A percentile compares a stretch with the other conserved stretches of the same genome.
phyloP scores from a whole-genome alignment of 1,284 basidiomycete species.

The Cryptococcus neoformans region DNA sequence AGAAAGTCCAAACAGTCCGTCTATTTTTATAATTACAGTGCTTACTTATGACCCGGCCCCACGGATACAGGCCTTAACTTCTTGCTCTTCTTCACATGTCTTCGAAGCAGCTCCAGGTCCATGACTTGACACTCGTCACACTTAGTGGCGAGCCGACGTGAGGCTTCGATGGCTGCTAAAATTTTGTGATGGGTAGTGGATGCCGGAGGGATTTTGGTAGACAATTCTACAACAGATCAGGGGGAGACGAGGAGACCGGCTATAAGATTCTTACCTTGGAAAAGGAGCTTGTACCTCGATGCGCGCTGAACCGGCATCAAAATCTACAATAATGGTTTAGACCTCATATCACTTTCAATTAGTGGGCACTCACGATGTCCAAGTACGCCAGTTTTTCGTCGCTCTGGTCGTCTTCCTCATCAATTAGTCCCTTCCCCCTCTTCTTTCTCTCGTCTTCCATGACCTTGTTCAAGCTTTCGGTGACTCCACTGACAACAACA shows the following conservation, averaged over 20 bases:
- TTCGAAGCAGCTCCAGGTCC: conserved; percentile 17
- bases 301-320: conserved; percentile 33
- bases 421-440: conserved; percentile 4
- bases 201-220: not conserved
- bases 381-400: conserved; percentile 21
- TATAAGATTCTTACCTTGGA: conserved; percentile 12
- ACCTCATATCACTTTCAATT: not conserved
- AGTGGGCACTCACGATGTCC: conserved; percentile 22
- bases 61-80: conserved; percentile 10
- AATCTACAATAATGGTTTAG: conserved; percentile 13
- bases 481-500: conserved; percentile 18
- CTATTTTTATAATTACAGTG: no score
- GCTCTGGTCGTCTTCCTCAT: conserved; percentile 3
- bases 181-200: conserved; percentile 10
- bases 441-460: conserved; percentile 3
- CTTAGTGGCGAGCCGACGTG: conserved; percentile 4
- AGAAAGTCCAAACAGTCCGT: no score
- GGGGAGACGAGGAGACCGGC: no score
- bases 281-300: conserved; percentile 29
- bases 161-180: conserved; percentile 9
- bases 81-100: conserved; percentile 6
- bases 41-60: conserved; percentile 1
- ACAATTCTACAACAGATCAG: no score
- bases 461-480: conserved; percentile 11
- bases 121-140: conserved; percentile 13